These are phyloP conservation scores for Tilletia setariae DNA, from an alignment of 1,284 basidiomycete species.

Conservation along the genomic window DNA sequence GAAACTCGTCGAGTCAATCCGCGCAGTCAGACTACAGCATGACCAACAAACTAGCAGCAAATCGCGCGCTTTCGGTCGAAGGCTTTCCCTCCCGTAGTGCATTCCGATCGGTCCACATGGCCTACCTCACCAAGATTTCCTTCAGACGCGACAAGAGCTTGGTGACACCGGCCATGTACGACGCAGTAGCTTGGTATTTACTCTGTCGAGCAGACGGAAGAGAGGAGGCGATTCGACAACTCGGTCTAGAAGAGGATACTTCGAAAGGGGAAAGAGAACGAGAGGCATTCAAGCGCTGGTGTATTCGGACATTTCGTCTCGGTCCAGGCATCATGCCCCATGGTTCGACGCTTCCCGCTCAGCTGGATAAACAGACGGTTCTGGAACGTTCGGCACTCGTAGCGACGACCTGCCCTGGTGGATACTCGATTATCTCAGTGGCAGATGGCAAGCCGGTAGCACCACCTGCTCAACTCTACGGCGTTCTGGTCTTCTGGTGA, in stretches of 20 bases:
- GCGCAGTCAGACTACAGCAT: conserved; percentile 14
- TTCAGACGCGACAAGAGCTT: conserved; percentile 18
- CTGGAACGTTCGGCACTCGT: conserved; percentile 10
- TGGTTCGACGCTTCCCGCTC: neutral
- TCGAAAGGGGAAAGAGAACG: conserved; percentile 15
- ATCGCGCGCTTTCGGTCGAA: conserved; percentile 10
- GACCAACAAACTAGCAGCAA: conserved; percentile 12
- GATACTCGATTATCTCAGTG: conserved; percentile 14
- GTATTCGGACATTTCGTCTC: conserved; percentile 8
- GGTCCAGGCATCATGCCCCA: conserved; percentile 1
- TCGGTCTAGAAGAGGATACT: conserved; percentile 13
- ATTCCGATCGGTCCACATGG: conserved; percentile 12
- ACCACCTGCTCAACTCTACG: conserved; percentile 12
- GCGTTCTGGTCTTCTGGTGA: conserved; percentile 19
- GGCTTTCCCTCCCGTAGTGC: conserved; percentile 15
- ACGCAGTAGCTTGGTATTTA: conserved; percentile 15
- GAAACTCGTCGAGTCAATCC: conserved; percentile 8
- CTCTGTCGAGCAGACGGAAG: conserved; percentile 13
- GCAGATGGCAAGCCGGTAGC: conserved; percentile 15
- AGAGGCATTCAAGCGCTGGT: conserved; percentile 14
- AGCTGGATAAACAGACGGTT: conserved; percentile 14
- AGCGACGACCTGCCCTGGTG: conserved; percentile 9
- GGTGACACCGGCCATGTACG: conserved; percentile 19
- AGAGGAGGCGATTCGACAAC: conserved; percentile 12
- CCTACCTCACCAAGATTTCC: conserved; percentile 15